These are phyloP conservation scores for Talaromyces sp. DNA, from an alignment of 2,329 filamentous ascomycete genomes.

Conservation along the genomic window DNA sequence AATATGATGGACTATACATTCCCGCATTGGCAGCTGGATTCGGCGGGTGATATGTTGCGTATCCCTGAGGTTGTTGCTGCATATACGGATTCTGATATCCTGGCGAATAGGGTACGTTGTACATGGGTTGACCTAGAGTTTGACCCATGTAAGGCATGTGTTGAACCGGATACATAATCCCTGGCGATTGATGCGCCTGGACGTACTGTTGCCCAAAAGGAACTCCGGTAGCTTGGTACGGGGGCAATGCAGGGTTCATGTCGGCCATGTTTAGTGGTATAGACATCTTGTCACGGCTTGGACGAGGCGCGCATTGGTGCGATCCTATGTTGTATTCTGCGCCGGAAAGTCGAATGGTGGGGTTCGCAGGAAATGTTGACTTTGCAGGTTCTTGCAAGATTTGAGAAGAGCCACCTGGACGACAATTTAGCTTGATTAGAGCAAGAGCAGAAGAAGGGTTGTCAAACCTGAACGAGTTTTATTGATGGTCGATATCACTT, in stretches of 20 bases:
- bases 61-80: conserved; percentile 22
- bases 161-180: conserved; percentile 26
- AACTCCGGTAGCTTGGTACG: conserved; percentile 13
- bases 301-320: conserved; percentile 15
- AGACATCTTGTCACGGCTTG: conserved; percentile 17
- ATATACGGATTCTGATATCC: conserved; percentile 25
- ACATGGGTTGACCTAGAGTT: conserved; percentile 18
- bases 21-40: conserved; percentile 13
- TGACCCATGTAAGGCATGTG: conserved; percentile 13
- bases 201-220: conserved; percentile 25
- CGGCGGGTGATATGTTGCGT: conserved; percentile 19
- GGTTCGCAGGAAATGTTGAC: conserved; percentile 1
- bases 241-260: conserved; percentile 26
- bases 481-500: conserved; percentile 9
- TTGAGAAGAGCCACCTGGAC: conserved; percentile 2
- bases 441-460: not conserved
- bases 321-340: conserved; percentile 17
- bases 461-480: conserved; percentile 12
- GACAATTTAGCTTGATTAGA: not conserved
- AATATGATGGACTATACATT: conserved; percentile 23
- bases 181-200: conserved; percentile 19
- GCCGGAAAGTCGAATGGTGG: conserved; percentile 16
- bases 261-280: conserved; percentile 25
- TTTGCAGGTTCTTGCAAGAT: conserved; percentile 6
- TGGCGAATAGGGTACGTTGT: conserved; percentile 21